A percentile compares a stretch with the other conserved stretches of the same genome.
phyloP scores from a whole-genome alignment of 495 filamentous ascomycete species.

The Podospora pseudopauciseta region DNA sequence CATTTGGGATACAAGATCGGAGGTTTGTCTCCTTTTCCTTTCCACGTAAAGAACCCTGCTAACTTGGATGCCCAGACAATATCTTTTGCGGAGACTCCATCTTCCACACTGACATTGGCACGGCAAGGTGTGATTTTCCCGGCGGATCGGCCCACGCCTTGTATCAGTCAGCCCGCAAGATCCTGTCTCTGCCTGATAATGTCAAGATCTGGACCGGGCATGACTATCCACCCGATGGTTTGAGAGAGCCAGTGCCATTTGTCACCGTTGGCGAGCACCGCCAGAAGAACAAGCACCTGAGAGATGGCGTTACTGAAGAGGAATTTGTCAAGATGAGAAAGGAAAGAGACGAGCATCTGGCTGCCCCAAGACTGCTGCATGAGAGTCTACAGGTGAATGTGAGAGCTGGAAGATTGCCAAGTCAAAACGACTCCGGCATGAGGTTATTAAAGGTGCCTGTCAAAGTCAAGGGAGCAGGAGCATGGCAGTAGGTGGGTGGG shows the following conservation, averaged over 20 bases:
- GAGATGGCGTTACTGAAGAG: slow-evolving; percentile 36
- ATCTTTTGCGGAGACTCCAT: slow-evolving; percentile 60
- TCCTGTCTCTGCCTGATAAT: slow-evolving; percentile 46
- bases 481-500: background rate
- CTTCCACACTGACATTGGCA: slow-evolving; percentile 56
- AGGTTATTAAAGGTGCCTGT: slow-evolving; percentile 45
- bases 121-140: slow-evolving; percentile 59
- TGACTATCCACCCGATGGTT: slow-evolving; percentile 42
- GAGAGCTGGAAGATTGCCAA: slow-evolving; percentile 49
- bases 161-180: slow-evolving; percentile 42
- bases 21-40: slow-evolving; percentile 22
- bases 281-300: slow-evolving; percentile 50
- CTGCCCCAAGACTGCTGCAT: slow-evolving; percentile 51
- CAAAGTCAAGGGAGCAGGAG: slow-evolving; percentile 24
- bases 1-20: slow-evolving; percentile 59
- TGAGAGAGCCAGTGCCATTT: slow-evolving; percentile 35
- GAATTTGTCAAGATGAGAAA: slow-evolving; percentile 49
- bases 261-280: slow-evolving; percentile 51
- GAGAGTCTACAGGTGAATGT: slow-evolving; percentile 59
- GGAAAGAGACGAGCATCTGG: slow-evolving; percentile 46
- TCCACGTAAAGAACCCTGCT: background rate
- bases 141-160: slow-evolving; percentile 47
- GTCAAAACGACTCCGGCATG: slow-evolving; percentile 30
- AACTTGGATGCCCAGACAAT: slow-evolving; percentile 33
- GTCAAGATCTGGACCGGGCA: slow-evolving; percentile 52